A percentile compares a stretch with the other conserved stretches of the same genome.
Evolutionary conservation across 1,139 yeast species (phyloP).

Genomic region (Nakaseomyces nivariensis): DNA sequence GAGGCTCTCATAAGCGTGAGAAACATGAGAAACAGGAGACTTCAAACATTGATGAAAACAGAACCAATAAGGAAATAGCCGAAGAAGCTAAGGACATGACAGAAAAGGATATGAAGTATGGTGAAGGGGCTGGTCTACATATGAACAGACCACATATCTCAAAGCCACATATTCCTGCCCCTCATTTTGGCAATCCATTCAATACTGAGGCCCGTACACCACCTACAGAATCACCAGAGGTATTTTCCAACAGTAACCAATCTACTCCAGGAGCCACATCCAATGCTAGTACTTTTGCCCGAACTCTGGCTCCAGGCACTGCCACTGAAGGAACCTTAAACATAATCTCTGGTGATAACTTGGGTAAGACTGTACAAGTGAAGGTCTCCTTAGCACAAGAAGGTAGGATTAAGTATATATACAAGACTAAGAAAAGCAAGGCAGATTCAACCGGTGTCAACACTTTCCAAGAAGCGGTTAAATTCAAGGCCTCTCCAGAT

Average conservation of each 20-base stretch:
- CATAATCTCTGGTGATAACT: slow-evolving; percentile 33
- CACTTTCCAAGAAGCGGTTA: slow-evolving; percentile 55
- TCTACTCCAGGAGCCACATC: slow-evolving; percentile 8
- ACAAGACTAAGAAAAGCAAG: slow-evolving; percentile 57
- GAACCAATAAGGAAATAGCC: slow-evolving; percentile 3
- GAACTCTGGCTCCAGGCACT: slow-evolving; percentile 33
- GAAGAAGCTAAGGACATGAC: slow-evolving; percentile 1
- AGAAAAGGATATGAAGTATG: slow-evolving; percentile 1
- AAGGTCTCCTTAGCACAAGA: slow-evolving; percentile 44
- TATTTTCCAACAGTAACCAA: not conserved
- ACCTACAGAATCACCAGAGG: not conserved
- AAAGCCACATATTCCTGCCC: not conserved
- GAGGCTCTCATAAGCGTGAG: not conserved
- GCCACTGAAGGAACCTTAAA: slow-evolving; percentile 47
- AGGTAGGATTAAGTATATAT: slow-evolving; percentile 47
- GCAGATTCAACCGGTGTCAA: slow-evolving; percentile 38
- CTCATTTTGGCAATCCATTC: not conserved
- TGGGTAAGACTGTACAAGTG: slow-evolving; percentile 38
- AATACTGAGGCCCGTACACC: not conserved
- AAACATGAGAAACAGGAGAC: not conserved
- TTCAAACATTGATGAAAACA: not conserved
- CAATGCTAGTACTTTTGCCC: slow-evolving; percentile 30
- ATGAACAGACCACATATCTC: not conserved
- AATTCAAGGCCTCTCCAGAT: slow-evolving; percentile 57
- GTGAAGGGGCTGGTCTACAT: not conserved